Base-by-base conservation (phyloP, 768 basidiomycete species). In the Astraeus odoratus region DNA sequence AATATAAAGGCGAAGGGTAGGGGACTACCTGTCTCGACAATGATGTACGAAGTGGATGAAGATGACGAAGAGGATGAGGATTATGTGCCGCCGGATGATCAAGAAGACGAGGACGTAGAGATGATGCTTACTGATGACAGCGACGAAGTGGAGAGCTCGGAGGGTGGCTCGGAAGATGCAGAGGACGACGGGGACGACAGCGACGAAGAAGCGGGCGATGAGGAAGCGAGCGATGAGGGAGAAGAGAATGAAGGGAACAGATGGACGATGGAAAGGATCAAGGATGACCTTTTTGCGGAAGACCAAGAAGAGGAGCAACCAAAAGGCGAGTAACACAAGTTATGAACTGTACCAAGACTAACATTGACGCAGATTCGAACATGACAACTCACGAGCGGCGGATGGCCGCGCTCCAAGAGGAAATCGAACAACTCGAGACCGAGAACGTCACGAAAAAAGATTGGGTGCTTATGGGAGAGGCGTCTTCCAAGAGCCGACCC, bases 391-490 rank as follows among this genome's bases (percentile, higher is more conserved):
- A 94, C 57, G 83, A 95, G 65, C 82, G 76, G 54, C 80, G 88
- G n/a, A 75, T 86, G 67, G 70, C 78, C 4, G 76, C 76, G 1
- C 68, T 98, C 15, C 75, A 73, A 23, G 75, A 84, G 48, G 83
- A 98, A 63, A 97, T 99, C 41, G 64, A 79, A 7, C 65, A 77
- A 16, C 71, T 98, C 27, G 96, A 98, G 61, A 70, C 78, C 1
- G 84, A 92, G 63, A 98, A 95, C 61, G 78, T 95, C 42, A 82
- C 80, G 2, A 74, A 79, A 41, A 97, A 97, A 65, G 83, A 90
- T 49, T 99, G 96, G 96, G 82, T 83, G 5, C 73, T 96, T 23
- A 78, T 88, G 72, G 94, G 96, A 39, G 95, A 98, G 66, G 89
- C 91, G 25, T 78, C 77, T 18, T 78, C 91, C 5, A 77, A 83